Conservation (phyloP, 2,329 filamentous ascomycete species). For the Knufia petricola region DNA sequence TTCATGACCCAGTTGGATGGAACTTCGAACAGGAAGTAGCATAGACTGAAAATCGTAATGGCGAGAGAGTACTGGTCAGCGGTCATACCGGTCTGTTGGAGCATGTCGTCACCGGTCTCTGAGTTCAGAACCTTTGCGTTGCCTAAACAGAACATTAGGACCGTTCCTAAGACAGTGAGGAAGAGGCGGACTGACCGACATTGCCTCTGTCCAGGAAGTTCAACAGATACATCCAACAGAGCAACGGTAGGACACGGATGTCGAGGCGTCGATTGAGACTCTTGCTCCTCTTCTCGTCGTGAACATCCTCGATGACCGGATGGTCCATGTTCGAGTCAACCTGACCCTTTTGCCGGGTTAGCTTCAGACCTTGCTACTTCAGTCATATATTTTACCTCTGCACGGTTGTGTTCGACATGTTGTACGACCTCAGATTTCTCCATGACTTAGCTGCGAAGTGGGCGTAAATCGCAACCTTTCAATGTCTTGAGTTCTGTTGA, state of each 20-base stretch:
- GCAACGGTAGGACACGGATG: constrained; percentile 52
- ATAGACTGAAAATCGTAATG: constrained; percentile 40
- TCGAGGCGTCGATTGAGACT: constrained; percentile 32
- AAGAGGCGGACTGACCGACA: too few relatives aligned
- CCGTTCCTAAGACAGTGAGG: too few relatives aligned
- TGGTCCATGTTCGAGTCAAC: not conserved
- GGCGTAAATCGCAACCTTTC: too few relatives aligned
- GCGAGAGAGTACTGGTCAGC: constrained; percentile 50
- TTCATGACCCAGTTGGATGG: constrained; percentile 44
- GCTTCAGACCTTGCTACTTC: constrained; percentile 25
- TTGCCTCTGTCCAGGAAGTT: constrained; percentile 52
- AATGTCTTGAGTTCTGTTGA: too few relatives aligned
- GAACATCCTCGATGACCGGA: not conserved
- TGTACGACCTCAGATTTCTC: constrained; percentile 34
- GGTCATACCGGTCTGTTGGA: constrained; percentile 52
- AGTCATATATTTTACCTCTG: constrained; percentile 38
- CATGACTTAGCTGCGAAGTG: too few relatives aligned
- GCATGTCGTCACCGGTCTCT: constrained; percentile 51
- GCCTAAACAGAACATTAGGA: constrained; percentile 36
- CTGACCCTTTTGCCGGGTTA: constrained; percentile 28
- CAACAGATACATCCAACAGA: constrained; percentile 55
- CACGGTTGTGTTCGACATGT: constrained; percentile 34
- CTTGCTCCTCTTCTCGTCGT: constrained; percentile 12
- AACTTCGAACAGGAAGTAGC: constrained; percentile 42
- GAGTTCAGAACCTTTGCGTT: constrained; percentile 59